Conservation (phyloP, 768 basidiomycete genomes). For the Mycena rebaudengoi region DNA sequence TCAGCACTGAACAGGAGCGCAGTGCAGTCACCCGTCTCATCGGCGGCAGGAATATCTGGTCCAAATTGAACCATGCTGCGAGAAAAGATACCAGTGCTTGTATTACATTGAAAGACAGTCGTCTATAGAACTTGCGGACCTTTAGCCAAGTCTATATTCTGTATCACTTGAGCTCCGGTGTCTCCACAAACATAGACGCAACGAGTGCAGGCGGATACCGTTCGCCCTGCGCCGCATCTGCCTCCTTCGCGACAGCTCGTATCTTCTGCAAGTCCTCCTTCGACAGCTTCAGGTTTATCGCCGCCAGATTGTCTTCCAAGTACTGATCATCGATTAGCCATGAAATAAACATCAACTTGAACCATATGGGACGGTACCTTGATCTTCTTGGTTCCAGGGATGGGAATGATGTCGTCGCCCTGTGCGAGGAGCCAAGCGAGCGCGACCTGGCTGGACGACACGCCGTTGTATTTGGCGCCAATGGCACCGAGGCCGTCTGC, state of each 20-base stretch:
- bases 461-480: slow-evolving; percentile 45
- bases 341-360: too few relatives aligned
- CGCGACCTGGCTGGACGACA: slow-evolving; percentile 54
- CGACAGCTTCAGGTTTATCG: slow-evolving; percentile 27
- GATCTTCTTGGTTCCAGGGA: slow-evolving; percentile 56
- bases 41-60: too few relatives aligned
- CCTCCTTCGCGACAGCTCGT: slow-evolving; percentile 32
- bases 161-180: too few relatives aligned
- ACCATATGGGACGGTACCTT: too few relatives aligned
- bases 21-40: too few relatives aligned
- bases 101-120: too few relatives aligned
- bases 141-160: too few relatives aligned
- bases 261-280: slow-evolving; percentile 34
- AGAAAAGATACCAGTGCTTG: too few relatives aligned
- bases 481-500: slow-evolving; percentile 48
- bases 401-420: slow-evolving; percentile 55
- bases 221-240: slow-evolving; percentile 23
- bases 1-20: too few relatives aligned
- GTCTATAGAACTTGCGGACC: too few relatives aligned
- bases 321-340: too few relatives aligned
- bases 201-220: slow-evolving; percentile 23
- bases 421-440: slow-evolving; percentile 62
- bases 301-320: slow-evolving; percentile 43
- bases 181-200: slow-evolving; percentile 27
- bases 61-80: too few relatives aligned